Evolutionary conservation across 352 stramenopile species (phyloP), one percentile per base, ranked within the genome.

Genomic region (Phytopythium chamaehyphon): DNA sequence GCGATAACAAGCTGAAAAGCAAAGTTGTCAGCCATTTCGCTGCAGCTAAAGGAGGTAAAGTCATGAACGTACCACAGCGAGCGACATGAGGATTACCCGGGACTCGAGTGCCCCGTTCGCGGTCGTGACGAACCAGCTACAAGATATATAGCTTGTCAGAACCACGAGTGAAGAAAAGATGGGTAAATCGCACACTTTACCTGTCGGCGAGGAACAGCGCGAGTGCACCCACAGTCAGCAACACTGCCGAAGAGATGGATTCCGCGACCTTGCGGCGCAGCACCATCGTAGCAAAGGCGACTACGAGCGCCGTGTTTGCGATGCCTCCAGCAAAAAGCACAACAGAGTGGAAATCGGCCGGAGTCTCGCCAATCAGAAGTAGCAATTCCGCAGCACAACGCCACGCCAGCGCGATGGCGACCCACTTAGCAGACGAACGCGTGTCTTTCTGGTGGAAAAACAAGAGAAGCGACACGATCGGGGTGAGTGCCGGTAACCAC

Each of bases 401-500:
- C 83, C 83, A 94, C 9, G 75, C 63, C n/a, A 94, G 65, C 37
- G 75, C 74, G 59, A 89, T 88, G 9, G 83, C 83, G 39, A 92
- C 70, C 83, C 83, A 94, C 66, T 87, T 92, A 19, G 71, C 77
- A 19, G 75, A 86, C 46, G 64, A 39, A n/a, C 81, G 82, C 23
- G 66, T 66, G 62, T 92, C 78, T 26, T 76, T 76, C 59, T 89
- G 82, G 64, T 89, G 64, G 57, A 92, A 84, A 47, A 89, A 85
- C 15, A 88, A 61, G 44, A 91, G 63, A 48, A 91, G 54, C 38
- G 81, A 71, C 11, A 89, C 60, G 15, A 86, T 48, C 31, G 77
- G 77, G 23, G 70, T 86, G 22, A 91, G 64, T 53, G 87, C 82
- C 38, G 77, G 67, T 37, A 91, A 53, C 77, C 73, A 87, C 39